Evolutionary conservation across 75 land plant genomes (phyloP).

Genomic region (Chamaecyparis obtusa): DNA sequence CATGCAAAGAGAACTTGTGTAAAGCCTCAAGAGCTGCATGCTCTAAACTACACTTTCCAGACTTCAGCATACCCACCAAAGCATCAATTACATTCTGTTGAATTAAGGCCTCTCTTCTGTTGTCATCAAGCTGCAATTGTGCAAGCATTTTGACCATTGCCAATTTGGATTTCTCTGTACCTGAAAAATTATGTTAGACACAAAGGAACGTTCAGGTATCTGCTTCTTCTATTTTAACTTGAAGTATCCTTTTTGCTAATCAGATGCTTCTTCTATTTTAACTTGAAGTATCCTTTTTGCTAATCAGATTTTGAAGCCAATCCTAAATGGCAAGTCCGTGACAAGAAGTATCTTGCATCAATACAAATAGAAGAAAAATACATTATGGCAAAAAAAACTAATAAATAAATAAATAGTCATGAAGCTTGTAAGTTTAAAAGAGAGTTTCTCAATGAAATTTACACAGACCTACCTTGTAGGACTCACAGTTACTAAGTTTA

Average conservation of each 20-base stretch:
- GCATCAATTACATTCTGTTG: conserved; percentile 22
- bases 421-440: not conserved
- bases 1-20: conserved; percentile 10
- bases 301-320: conserved; percentile 3
- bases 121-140: conserved; percentile 17
- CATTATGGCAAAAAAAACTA: not conserved
- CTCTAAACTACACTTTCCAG: conserved; percentile 14
- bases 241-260: not conserved
- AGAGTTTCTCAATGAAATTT: not conserved
- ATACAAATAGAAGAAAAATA: not conserved
- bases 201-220: not conserved
- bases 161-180: conserved; percentile 14
- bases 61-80: conserved; percentile 17
- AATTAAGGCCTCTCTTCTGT: conserved; percentile 20
- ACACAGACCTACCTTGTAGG: not conserved
- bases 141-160: conserved; percentile 22
- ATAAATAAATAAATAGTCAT: too few relatives aligned
- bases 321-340: not conserved
- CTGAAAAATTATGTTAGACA: conserved; percentile 7
- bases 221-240: not conserved
- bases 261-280: not conserved
- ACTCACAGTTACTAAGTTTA: not conserved
- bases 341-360: not conserved
- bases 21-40: conserved; percentile 19
- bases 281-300: not conserved